Evolutionary conservation across 192 early-diverging fungal genomes (phyloP), one percentile per base, ranked within the genome.

Genomic region (Pilobolus umbonatus): DNA sequence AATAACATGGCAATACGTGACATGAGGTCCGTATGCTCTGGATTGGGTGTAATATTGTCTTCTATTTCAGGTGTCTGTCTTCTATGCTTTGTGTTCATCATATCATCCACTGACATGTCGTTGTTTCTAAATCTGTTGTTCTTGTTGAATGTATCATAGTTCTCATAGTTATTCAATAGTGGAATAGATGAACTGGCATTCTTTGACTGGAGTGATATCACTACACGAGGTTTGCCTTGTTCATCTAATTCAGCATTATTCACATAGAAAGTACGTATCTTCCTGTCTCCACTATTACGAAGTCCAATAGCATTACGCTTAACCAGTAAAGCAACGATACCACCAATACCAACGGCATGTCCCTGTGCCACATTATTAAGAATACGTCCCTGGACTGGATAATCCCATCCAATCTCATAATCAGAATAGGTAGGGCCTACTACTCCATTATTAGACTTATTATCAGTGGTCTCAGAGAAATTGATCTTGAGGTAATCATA

Each of bases 321-420:
- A 7, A 72, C 75, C 36, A 88, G 56, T 10, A 57, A 56, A 15
- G 81, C 85, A 12, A 87, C 70, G n/a, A 87, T 72, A 30, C 88
- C 88, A 24, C 75, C 74, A 42, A 90, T 72, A n/a, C 85, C 88
- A 31, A 88, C 77, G 29, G 81, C 66, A 31, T 79, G 85, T 14
- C 68, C 65, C 11, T 61, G 65, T 7, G 50, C 48, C 14, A 49
- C 55, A 9, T 56, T 67, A 59, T 82, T 82, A n/a, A 90, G 64
- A 38, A 83, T 71, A 43, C 88, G 83, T 51, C 88, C 88, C 49
- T 83, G 67, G 1, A 90, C 80, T 17, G 60, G 44, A 17, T 61
- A 54, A 21, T 71, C 52, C 51, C 74, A 64, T 0, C 19, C 56
- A 12, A 15, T 50, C n/a, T 12, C 17, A 25, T 67, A 60, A 34